Base-by-base conservation (phyloP, 2,329 filamentous ascomycete species). In the Ophidiomyces ophidiicola region DNA sequence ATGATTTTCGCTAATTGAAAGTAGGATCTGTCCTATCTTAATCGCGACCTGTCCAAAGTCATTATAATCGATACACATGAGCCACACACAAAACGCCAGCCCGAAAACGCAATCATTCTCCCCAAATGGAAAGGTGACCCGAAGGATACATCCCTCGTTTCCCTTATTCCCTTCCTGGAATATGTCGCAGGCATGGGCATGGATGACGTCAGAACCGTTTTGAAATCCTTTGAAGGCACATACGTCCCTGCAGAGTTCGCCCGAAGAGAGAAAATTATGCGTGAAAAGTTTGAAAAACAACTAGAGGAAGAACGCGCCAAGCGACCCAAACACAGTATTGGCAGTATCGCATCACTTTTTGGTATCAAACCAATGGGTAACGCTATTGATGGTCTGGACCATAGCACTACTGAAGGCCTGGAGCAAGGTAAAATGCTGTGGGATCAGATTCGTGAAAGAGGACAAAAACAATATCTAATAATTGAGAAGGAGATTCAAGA, bases 351-450 rank as follows among this genome's bases (percentile, higher is more conserved):
- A 43, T 75, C 70, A 50, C 68, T 83, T 39, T 68, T 96, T 4
- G 88, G 88, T 15, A 70, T 94, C 48, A 90, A 88, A 59, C 71
- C 77, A 1, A 69, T 66, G 51, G 73, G 71, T 50, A 74, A 52
- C 37, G 52, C 52, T 35, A 53, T 50, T 48, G 78, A 82, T 34
- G 79, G 83, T 35, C 61, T 70, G 53, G 80, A 87, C 56, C 70
- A 40, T 24, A 75, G 46, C 50, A 71, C 82, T 1, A 71, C 72
- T 2, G 84, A 93, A 57, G 85, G 82, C 8, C 75, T 90, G 45
- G 78, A 82, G 2, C 79, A 94, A 61, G 90, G 88, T 52, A 98
- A 96, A 74, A 94, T 96, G 84, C 69, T 94, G 49, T 86, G 87
- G 63, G 90, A 98, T 56, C 79, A 93, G 60, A 86, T 90, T 36